A percentile compares a stretch with the other conserved stretches of the same genome.
phyloP scores from a whole-genome alignment of 495 filamentous ascomycete species.

The Penicillium tannophilum region DNA sequence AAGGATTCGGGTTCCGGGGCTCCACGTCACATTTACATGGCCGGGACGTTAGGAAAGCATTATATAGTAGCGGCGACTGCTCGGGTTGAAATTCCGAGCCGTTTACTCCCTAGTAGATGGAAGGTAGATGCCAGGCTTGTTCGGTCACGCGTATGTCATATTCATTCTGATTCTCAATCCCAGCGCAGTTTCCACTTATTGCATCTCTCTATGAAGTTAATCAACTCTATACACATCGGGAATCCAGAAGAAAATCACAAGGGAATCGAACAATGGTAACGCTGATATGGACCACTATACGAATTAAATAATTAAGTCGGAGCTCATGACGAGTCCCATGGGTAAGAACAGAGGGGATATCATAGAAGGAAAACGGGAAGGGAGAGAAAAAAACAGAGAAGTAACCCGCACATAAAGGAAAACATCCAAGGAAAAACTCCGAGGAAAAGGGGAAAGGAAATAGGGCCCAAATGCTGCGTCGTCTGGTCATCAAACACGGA shows the following conservation, averaged over 20 bases:
- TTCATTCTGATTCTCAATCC: conserved; percentile 20
- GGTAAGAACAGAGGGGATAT: conserved; percentile 38
- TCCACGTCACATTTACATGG: conserved; percentile 2
- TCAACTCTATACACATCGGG: conserved; percentile 26
- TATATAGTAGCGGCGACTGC: not conserved
- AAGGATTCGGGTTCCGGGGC: not conserved
- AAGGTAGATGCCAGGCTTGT: not conserved
- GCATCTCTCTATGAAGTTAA: conserved; percentile 19
- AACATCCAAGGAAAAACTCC: conserved; percentile 12
- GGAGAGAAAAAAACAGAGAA: conserved; percentile 18
- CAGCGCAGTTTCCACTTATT: conserved; percentile 13
- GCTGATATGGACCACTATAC: conserved; percentile 27
- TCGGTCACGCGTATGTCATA: conserved; percentile 19
- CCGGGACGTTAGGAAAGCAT: not conserved
- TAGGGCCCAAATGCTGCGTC: conserved; percentile 46
- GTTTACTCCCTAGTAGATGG: not conserved
- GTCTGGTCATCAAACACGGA: conserved; percentile 50
- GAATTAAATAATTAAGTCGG: conserved; percentile 36
- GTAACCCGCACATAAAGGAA: conserved; percentile 20
- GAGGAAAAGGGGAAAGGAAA: conserved; percentile 23
- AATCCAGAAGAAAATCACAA: conserved; percentile 23
- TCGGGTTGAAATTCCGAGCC: conserved; percentile 21
- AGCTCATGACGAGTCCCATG: conserved; percentile 27
- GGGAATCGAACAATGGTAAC: conserved; percentile 25
- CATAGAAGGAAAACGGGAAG: conserved; percentile 32